phyloP scores from a whole-genome alignment of 2,329 filamentous ascomycete genomes.

The Cercospora sojina region DNA sequence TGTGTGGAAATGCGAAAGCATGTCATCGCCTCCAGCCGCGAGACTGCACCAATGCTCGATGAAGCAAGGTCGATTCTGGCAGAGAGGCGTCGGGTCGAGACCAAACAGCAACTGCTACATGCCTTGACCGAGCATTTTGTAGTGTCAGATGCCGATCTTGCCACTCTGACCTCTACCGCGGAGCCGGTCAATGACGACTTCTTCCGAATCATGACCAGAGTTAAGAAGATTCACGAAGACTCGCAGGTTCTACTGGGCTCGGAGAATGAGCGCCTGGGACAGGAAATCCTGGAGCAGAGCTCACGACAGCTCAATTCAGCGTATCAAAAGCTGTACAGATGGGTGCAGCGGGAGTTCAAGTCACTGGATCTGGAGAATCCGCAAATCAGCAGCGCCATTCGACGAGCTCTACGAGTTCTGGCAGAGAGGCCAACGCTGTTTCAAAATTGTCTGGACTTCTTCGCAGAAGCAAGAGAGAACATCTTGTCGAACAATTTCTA shows the following conservation, averaged over 20 bases:
- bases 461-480: constrained; percentile 84
- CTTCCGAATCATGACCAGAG: constrained; percentile 72
- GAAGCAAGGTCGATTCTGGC: constrained; percentile 73
- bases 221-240: constrained; percentile 84
- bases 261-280: constrained; percentile 81
- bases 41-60: constrained; percentile 71
- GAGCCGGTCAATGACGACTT: constrained; percentile 84
- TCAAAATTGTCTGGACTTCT: constrained; percentile 88
- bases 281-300: constrained; percentile 88
- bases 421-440: constrained; percentile 88
- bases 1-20: constrained; percentile 79
- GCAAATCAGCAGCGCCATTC: constrained; percentile 81
- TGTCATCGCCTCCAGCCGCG: constrained; percentile 70
- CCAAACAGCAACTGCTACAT: constrained; percentile 73
- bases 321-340: constrained; percentile 93
- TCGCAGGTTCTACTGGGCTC: constrained; percentile 86
- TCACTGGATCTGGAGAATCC: constrained; percentile 90
- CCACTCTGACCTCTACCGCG: constrained; percentile 71
- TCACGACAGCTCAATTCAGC: constrained; percentile 82
- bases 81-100: constrained; percentile 72
- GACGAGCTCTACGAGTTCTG: constrained; percentile 78
- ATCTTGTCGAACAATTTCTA: constrained; percentile 88
- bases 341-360: constrained; percentile 93
- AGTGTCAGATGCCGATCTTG: constrained; percentile 75
- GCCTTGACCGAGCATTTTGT: constrained; percentile 82